Percentiles rank a stretch among this genome's conserved stretches.
Conservation (phyloP, 345 rosid species). For the Euphorbia peplus region DNA sequence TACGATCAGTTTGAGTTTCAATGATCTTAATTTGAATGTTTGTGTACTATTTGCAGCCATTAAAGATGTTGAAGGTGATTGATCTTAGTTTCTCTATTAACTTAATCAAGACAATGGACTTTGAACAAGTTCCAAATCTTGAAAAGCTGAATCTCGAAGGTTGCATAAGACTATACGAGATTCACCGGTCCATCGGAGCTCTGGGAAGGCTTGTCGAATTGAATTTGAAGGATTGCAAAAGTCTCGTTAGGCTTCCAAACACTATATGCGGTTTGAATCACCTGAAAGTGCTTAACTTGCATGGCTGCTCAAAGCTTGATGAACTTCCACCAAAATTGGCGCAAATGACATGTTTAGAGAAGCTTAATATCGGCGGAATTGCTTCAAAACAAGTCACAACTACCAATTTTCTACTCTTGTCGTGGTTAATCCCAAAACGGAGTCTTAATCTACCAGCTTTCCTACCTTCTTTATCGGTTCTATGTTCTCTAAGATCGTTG, state of each 20-base stretch:
- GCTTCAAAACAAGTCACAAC: constrained; percentile 7
- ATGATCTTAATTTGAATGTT: too few species aligned
- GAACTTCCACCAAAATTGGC: constrained; percentile 9
- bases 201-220: not conserved
- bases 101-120: constrained; percentile 2
- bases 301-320: constrained; percentile 16
- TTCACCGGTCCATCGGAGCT: constrained; percentile 15
- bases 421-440: constrained; percentile 2
- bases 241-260: constrained; percentile 13
- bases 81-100: constrained; percentile 10
- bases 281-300: not conserved
- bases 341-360: constrained; percentile 4
- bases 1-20: too few species aligned
- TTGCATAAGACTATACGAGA: constrained; percentile 11
- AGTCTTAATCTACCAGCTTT: not conserved
- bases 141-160: constrained; percentile 10
- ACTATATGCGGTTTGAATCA: constrained; percentile 2
- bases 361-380: not conserved
- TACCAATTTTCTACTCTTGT: not conserved
- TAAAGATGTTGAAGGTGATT: constrained; percentile 14
- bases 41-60: constrained; percentile 3
- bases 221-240: constrained; percentile 9
- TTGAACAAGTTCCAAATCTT: constrained; percentile 3
- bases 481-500: not conserved
- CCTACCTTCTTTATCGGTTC: constrained; percentile 6